Evolutionary conservation across 768 basidiomycete genomes (phyloP).

Genomic region (Floccularia luteovirens): DNA sequence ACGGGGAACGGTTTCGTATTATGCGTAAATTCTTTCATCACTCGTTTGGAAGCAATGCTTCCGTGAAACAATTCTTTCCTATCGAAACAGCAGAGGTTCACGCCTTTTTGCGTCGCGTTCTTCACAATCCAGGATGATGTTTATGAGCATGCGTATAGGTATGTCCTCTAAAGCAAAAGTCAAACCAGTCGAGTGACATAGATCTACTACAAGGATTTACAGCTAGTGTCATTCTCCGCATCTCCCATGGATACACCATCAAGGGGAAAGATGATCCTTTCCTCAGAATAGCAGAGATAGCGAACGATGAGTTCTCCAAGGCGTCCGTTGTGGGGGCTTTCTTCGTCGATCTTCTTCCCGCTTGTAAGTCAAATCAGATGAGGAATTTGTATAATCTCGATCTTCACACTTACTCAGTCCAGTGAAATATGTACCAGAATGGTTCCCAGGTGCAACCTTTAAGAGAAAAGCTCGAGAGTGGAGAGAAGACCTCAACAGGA

Average conservation of each 20-base stretch:
- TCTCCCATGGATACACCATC: conserved; percentile 47
- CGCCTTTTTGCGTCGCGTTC: conserved; percentile 37
- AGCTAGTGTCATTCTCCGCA: conserved; percentile 44
- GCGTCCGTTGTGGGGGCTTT: neutral
- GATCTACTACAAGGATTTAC: conserved; percentile 34
- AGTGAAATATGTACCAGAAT: neutral
- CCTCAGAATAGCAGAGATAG: neutral
- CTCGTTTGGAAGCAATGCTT: conserved; percentile 34
- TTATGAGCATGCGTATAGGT: conserved; percentile 38
- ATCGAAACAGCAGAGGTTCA: conserved; percentile 38
- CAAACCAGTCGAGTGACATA: conserved; percentile 5
- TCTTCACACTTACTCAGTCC: neutral
- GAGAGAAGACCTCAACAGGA: neutral
- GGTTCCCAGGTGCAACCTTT: neutral
- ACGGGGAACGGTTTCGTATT: conserved; percentile 47
- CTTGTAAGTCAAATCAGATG: neutral
- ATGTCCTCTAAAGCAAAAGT: conserved; percentile 10
- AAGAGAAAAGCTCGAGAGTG: neutral
- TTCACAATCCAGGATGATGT: conserved; percentile 42
- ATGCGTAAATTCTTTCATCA: conserved; percentile 45
- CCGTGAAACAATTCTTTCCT: conserved; percentile 33
- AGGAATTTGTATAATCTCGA: neutral
- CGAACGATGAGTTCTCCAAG: neutral
- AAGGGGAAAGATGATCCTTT: conserved; percentile 10
- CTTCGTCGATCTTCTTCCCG: neutral